These are phyloP conservation scores for Spongospora subterranea DNA, from an alignment of 208 protist genomes.

Conservation along the genomic window DNA sequence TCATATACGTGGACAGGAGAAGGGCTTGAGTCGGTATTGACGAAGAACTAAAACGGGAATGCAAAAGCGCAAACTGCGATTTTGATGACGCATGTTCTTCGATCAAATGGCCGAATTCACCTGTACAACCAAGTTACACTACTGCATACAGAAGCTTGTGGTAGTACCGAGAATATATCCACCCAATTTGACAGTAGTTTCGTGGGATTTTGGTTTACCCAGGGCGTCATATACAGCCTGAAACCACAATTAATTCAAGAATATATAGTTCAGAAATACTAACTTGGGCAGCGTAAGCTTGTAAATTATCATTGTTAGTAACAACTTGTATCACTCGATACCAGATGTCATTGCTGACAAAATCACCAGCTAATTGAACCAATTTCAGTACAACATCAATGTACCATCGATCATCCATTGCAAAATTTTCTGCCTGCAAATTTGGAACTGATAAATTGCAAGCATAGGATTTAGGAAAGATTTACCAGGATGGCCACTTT, in stretches of 20 bases:
- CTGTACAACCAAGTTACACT: background rate
- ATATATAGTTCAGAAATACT: background rate
- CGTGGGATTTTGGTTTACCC: slow-evolving; percentile 54
- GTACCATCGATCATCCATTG: slow-evolving; percentile 82
- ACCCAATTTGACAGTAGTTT: slow-evolving; percentile 69
- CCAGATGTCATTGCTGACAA: slow-evolving; percentile 87
- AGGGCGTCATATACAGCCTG: background rate
- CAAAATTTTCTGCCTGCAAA: slow-evolving; percentile 63
- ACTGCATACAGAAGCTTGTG: background rate
- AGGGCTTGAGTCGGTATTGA: slow-evolving; percentile 81
- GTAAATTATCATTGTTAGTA: slow-evolving; percentile 90
- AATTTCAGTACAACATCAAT: slow-evolving; percentile 94
- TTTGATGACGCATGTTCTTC: slow-evolving; percentile 82
- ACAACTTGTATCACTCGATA: slow-evolving; percentile 91
- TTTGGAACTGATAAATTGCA: background rate
- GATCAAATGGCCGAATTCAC: slow-evolving; percentile 94
- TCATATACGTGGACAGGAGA: slow-evolving; percentile 90
- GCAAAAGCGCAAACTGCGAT: slow-evolving; percentile 83
- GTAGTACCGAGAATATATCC: slow-evolving; percentile 88
- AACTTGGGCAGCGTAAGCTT: slow-evolving; percentile 89
- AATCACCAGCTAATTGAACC: slow-evolving; percentile 91
- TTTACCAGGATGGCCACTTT: slow-evolving; percentile 63
- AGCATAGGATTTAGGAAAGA: background rate
- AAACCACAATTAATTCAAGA: slow-evolving; percentile 67
- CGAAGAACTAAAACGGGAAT: slow-evolving; percentile 11